phyloP scores from a whole-genome alignment of 495 filamentous ascomycete genomes.

The Aspergillus bertholletiae region DNA sequence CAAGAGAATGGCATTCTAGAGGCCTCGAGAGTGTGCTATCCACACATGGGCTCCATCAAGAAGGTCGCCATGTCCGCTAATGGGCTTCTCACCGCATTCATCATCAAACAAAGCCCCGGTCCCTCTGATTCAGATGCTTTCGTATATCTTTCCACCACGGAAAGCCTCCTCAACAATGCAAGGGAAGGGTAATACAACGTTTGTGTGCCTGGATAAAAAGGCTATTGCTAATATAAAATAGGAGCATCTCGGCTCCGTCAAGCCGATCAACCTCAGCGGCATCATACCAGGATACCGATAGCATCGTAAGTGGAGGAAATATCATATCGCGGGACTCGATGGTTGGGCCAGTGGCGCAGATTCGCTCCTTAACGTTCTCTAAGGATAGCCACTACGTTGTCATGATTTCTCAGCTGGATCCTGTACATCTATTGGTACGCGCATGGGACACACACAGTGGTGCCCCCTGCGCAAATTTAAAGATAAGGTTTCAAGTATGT shows the following conservation, averaged over 20 bases:
- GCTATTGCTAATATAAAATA: not conserved
- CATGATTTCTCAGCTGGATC: slow-evolving; percentile 6
- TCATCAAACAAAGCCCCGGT: slow-evolving; percentile 1
- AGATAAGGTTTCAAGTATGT: slow-evolving; percentile 8
- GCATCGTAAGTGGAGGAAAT: slow-evolving; percentile 1
- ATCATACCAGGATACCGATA: slow-evolving; percentile 2
- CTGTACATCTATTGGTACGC: slow-evolving; percentile 1
- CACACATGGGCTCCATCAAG: slow-evolving; percentile 11
- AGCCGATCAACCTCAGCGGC: slow-evolving; percentile 11
- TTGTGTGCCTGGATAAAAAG: not conserved
- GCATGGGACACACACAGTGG: slow-evolving; percentile 9
- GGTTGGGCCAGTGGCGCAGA: slow-evolving; percentile 6
- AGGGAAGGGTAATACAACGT: slow-evolving; percentile 5
- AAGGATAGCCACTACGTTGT: slow-evolving; percentile 9
- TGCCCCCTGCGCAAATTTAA: not conserved
- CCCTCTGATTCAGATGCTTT: not conserved
- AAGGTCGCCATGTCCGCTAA: slow-evolving; percentile 10
- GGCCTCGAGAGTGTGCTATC: slow-evolving; percentile 1
- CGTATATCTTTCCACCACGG: slow-evolving; percentile 12
- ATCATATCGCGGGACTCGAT: not conserved
- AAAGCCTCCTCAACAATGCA: slow-evolving; percentile 8
- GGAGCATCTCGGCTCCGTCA: slow-evolving; percentile 1
- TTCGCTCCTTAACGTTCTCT: slow-evolving; percentile 12
- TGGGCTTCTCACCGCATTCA: slow-evolving; percentile 11
- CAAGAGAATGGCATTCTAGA: not conserved